A percentile compares a stretch with the other conserved stretches of the same genome.
Evolutionary conservation across 371 early-diverging fungal species (phyloP).

Genomic region (Fennellomyces sp.): DNA sequence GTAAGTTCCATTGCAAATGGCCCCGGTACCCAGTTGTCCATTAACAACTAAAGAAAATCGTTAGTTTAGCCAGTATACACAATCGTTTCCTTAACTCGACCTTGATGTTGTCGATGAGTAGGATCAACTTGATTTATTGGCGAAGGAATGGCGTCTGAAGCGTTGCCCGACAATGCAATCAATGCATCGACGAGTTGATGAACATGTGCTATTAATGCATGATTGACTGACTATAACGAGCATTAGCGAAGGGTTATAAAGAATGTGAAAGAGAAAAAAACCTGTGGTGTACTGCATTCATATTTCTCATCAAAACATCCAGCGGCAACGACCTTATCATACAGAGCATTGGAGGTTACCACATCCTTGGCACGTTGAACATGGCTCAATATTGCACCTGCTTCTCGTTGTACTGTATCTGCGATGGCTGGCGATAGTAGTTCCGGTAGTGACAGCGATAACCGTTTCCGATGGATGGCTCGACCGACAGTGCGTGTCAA

Average conservation of each 20-base stretch:
- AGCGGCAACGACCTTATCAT: neutral
- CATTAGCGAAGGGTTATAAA: neutral
- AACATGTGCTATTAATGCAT: slow-evolving; percentile 6
- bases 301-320: neutral
- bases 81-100: no score
- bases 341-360: neutral
- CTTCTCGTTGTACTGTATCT: neutral
- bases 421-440: neutral
- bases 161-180: slow-evolving; percentile 1
- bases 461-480: neutral
- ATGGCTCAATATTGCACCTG: neutral
- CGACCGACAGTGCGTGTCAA: neutral
- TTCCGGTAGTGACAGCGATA: neutral
- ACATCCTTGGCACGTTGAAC: neutral
- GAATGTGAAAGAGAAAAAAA: neutral
- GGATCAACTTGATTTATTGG: neutral
- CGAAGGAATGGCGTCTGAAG: neutral
- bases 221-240: neutral
- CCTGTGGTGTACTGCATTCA: neutral
- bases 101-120: slow-evolving; percentile 1
- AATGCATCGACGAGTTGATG: slow-evolving; percentile 18
- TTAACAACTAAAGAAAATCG: neutral
- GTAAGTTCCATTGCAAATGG: neutral
- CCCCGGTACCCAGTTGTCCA: neutral
- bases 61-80: no score